A percentile compares a stretch with the other conserved stretches of the same genome.
Conservation (phyloP, 2,329 filamentous ascomycete species). For the Amauroascus niger region DNA sequence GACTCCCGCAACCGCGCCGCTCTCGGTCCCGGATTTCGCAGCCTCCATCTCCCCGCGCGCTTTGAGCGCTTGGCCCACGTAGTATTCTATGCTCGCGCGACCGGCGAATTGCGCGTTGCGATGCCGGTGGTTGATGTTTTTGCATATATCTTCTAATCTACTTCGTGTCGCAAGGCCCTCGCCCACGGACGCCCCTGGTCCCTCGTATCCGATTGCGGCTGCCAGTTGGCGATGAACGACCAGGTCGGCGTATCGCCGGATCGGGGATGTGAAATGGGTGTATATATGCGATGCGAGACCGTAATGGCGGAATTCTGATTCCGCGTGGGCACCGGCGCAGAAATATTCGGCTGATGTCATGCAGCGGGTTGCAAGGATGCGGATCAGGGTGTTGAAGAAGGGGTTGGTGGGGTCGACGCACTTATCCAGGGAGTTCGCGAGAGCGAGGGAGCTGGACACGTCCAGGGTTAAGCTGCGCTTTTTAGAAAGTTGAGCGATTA, state of each 20-base stretch:
- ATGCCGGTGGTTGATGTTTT: conserved; percentile 96
- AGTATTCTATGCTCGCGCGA: conserved; percentile 90
- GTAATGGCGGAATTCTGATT: conserved; percentile 93
- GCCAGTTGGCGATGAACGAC: conserved; percentile 90
- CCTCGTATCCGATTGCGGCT: conserved; percentile 81
- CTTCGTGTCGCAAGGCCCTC: conserved; percentile 68
- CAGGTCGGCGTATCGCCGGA: conserved; percentile 94
- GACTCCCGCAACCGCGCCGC: conserved; percentile 29
- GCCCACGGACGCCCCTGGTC: conserved; percentile 56
- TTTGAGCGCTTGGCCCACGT: conserved; percentile 91
- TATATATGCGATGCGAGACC: conserved; percentile 94
- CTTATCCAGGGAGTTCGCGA: conserved; percentile 80
- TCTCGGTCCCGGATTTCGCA: conserved; percentile 8
- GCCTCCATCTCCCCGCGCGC: conserved; percentile 47
- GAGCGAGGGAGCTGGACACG: conserved; percentile 79
- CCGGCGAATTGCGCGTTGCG: conserved; percentile 95
- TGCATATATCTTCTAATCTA: conserved; percentile 86
- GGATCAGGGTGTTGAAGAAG: conserved; percentile 97
- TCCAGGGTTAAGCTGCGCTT: conserved; percentile 72
- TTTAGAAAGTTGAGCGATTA: conserved; percentile 79
- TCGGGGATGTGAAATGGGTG: conserved; percentile 96
- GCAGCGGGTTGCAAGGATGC: conserved; percentile 94
- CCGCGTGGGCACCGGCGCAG: conserved; percentile 82
- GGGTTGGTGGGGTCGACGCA: conserved; percentile 73
- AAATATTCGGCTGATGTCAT: conserved; percentile 99